Percentiles rank a stretch among this genome's conserved stretches.
Evolutionary conservation across 108 stramenopile species (phyloP).

Genomic region (Nitzschia putrida): DNA sequence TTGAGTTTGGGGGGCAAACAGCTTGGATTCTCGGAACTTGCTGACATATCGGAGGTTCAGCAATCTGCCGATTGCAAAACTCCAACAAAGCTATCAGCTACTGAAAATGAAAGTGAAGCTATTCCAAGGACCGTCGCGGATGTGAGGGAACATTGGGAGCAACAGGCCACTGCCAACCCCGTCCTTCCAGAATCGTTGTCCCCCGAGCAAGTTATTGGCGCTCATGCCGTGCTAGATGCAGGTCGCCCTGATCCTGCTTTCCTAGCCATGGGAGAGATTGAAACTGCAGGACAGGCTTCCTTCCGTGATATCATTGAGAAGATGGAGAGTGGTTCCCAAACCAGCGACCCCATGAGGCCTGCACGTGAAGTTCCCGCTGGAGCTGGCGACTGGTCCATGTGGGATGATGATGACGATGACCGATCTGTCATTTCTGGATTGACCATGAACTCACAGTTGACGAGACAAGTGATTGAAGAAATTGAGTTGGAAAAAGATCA

Average conservation of each 20-base stretch:
- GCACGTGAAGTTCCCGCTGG: conserved; percentile 19
- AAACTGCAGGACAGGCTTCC: background rate
- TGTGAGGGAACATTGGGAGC: background rate
- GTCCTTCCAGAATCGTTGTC: too few relatives aligned
- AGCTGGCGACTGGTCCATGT: background rate
- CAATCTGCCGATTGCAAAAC: background rate
- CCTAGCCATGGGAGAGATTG: background rate
- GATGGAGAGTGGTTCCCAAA: background rate
- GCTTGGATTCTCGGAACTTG: background rate
- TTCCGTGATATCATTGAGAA: background rate
- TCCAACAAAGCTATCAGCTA: background rate
- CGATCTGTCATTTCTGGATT: conserved; percentile 45
- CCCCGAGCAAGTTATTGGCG: background rate
- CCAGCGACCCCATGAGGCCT: conserved; percentile 12
- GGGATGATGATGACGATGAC: conserved; percentile 41
- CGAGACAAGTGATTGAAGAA: conserved; percentile 30
- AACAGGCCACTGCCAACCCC: background rate
- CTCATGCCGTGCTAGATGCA: background rate
- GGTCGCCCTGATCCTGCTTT: background rate
- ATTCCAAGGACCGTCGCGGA: background rate
- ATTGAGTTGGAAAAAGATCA: conserved; percentile 29
- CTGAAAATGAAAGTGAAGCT: background rate
- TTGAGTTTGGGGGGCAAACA: background rate
- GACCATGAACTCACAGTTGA: conserved; percentile 41
- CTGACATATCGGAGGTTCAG: background rate